A percentile compares a stretch with the other conserved stretches of the same genome.
These are phyloP conservation scores for Stemphylium beticola DNA, from an alignment of 2,329 filamentous ascomycete genomes.

Conservation along the genomic window DNA sequence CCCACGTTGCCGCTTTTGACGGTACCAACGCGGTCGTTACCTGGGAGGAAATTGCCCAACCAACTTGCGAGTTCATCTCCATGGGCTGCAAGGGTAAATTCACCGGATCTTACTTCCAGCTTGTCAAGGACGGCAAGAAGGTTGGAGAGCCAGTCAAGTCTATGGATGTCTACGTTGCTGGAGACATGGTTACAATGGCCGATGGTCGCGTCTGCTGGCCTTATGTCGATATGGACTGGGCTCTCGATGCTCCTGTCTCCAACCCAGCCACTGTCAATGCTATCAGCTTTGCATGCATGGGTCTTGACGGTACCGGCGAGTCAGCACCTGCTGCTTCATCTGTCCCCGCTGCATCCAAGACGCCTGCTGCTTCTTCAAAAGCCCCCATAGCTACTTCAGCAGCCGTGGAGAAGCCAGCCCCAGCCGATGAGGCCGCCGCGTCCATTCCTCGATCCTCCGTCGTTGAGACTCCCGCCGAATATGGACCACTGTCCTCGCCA, in stretches of 20 bases:
- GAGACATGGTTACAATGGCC: slow-evolving; percentile 67
- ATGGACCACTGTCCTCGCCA: no score
- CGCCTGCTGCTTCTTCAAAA: neutral
- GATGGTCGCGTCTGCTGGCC: slow-evolving; percentile 68
- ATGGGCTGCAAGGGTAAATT: slow-evolving; percentile 67
- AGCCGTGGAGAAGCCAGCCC: neutral
- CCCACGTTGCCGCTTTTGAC: slow-evolving; percentile 64
- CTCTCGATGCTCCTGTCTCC: slow-evolving; percentile 48
- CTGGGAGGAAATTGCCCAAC: slow-evolving; percentile 66
- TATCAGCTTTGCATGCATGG: slow-evolving; percentile 63
- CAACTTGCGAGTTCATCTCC: slow-evolving; percentile 62
- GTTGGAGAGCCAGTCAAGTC: slow-evolving; percentile 59
- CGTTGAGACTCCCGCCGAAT: no score
- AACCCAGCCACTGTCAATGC: slow-evolving; percentile 46
- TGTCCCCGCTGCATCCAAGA: neutral
- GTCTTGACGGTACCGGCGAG: neutral
- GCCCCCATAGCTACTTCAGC: neutral
- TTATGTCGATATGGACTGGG: slow-evolving; percentile 64
- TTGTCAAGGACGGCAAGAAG: slow-evolving; percentile 60
- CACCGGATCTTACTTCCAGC: slow-evolving; percentile 65
- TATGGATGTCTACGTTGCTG: slow-evolving; percentile 64
- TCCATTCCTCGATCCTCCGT: no score
- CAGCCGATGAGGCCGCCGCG: neutral
- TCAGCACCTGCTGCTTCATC: neutral
- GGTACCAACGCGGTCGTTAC: slow-evolving; percentile 60